Percentiles rank a stretch among this genome's conserved stretches.
phyloP scores from a whole-genome alignment of 345 rosid species.

The Lagerstroemia speciosa region DNA sequence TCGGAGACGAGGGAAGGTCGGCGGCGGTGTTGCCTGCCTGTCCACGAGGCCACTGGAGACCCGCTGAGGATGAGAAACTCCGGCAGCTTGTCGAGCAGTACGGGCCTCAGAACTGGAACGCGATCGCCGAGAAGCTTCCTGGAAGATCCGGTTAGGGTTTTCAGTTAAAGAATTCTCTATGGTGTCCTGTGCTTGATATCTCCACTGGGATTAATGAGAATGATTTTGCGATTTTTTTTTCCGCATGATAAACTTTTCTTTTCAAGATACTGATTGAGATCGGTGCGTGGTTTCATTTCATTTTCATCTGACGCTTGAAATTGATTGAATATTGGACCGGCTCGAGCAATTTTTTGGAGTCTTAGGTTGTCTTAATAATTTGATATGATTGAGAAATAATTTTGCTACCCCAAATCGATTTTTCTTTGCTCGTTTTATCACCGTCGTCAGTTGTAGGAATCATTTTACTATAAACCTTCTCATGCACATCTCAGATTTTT shows the following conservation, averaged over 20 bases:
- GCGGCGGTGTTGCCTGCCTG: conserved; percentile 22
- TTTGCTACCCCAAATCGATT: no score
- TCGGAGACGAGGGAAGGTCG: conserved; percentile 28
- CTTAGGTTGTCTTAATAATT: background rate
- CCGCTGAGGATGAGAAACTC: conserved; percentile 65
- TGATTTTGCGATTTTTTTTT: no score
- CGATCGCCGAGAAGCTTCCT: conserved; percentile 59
- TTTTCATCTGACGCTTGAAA: background rate
- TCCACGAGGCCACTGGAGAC: conserved; percentile 70
- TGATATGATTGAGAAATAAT: no score
- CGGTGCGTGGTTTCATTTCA: background rate
- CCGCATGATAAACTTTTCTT: background rate
- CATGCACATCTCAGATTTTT: no score
- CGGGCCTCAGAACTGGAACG: conserved; percentile 73
- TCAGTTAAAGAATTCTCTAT: background rate
- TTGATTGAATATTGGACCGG: background rate
- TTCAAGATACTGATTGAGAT: background rate
- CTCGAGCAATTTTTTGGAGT: background rate
- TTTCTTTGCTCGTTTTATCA: no score
- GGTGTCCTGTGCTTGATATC: background rate
- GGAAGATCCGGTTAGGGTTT: conserved; percentile 57
- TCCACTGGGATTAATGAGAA: background rate
- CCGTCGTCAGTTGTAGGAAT: no score
- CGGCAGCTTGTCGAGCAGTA: conserved; percentile 46
- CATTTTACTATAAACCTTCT: no score